Evolutionary conservation across 306 rosid species (phyloP).

Genomic region (Psophocarpus tetragonolobus): DNA sequence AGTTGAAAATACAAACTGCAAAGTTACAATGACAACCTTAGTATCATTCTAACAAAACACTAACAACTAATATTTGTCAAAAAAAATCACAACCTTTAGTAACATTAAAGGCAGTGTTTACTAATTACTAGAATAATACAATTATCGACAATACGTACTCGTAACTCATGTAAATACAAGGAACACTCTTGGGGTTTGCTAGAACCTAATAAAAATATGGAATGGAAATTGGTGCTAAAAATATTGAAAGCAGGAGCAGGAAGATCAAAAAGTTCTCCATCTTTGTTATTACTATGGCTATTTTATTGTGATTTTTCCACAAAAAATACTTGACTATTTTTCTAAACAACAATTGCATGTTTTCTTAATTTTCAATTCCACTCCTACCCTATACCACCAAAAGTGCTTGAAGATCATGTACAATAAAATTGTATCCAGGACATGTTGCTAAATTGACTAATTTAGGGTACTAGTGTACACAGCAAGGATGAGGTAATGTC

Average conservation of each 20-base stretch:
- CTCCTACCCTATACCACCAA: background rate
- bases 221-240: background rate
- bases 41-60: no score
- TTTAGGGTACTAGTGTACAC: background rate
- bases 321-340: background rate
- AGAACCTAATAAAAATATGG: background rate
- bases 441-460: background rate
- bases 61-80: no score
- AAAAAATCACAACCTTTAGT: conserved; percentile 31
- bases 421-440: background rate
- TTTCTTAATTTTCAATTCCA: background rate
- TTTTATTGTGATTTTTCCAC: background rate
- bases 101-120: conserved; percentile 42
- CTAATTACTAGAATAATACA: conserved; percentile 51
- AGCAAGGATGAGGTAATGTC: background rate
- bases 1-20: conserved; percentile 88
- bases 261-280: background rate
- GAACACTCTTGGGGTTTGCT: background rate
- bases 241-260: background rate
- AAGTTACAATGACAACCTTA: conserved; percentile 38
- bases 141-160: conserved; percentile 3
- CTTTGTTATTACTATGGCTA: background rate
- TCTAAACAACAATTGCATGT: background rate
- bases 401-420: background rate
- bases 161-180: conserved; percentile 11